Percentiles rank a stretch among this genome's conserved stretches.
Conservation (phyloP, 1,284 basidiomycete genomes). For the Clitocybe nebularis region DNA sequence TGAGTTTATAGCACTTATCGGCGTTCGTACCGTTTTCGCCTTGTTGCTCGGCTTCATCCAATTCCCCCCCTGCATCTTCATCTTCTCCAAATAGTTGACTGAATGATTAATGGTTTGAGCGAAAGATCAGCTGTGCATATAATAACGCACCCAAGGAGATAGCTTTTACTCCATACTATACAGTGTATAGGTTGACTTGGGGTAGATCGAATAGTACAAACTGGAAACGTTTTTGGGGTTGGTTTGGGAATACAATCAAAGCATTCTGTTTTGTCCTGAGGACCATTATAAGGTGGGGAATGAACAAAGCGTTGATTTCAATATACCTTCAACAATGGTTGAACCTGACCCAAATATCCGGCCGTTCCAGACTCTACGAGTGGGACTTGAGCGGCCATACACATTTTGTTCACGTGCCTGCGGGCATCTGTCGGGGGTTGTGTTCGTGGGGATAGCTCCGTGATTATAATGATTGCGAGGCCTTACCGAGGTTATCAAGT, state of each 20-base stretch:
- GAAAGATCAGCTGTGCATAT: conserved; percentile 4
- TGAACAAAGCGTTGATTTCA: not conserved
- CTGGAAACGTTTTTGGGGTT: conserved; percentile 91
- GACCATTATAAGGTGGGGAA: conserved; percentile 2
- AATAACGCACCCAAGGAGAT: conserved; percentile 83
- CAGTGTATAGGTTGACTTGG: conserved; percentile 98
- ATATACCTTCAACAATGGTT: conserved; percentile 67
- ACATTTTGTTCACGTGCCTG: conserved; percentile 95
- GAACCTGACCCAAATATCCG: conserved; percentile 89
- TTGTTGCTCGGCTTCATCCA: conserved; percentile 83
- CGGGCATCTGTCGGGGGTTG: conserved; percentile 68
- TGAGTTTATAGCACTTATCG: not conserved
- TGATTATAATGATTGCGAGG: no score
- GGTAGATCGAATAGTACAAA: conserved; percentile 97
- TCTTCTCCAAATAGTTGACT: conserved; percentile 96
- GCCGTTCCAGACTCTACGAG: conserved; percentile 97
- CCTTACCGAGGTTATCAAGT: conserved; percentile 88
- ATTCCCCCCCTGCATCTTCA: conserved; percentile 72
- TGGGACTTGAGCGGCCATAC: conserved; percentile 87
- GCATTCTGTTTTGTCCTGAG: conserved; percentile 81
- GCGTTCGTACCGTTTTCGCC: conserved; percentile 75
- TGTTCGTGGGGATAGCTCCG: not conserved
- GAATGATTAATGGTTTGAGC: conserved; percentile 3
- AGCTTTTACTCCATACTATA: conserved; percentile 99
- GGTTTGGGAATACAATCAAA: conserved; percentile 91